Evolutionary conservation across 768 basidiomycete species (phyloP), one percentile per base, ranked within the genome.

Genomic region (Mycena indigotica): DNA sequence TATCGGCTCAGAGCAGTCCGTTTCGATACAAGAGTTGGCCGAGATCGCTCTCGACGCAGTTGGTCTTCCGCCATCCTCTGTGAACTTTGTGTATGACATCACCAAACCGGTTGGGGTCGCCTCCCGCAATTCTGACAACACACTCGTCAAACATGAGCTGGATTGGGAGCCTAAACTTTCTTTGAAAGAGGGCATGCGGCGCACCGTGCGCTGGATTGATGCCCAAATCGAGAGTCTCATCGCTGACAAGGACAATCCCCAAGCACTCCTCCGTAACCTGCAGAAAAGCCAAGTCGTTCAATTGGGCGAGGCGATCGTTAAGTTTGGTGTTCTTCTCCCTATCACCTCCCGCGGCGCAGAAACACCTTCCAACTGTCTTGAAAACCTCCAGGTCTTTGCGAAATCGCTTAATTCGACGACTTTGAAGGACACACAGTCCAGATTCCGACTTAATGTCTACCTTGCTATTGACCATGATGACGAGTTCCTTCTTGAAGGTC

Each of bases 381-480:
- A 65, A 3, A 71, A 78, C 30, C 76, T 86, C 4, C 24, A 52
- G 3, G 39, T 12, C 0, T 86, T 86, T 62, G 75, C 79, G 0
- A 53, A 62, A 19, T 82, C 82, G 3, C 68, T 85, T 16, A 35
- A 65, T 3, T 63, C 65, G 13, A 84, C 85, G 2, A 84, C 84
- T 0, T 75, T 72, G 69, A 64, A 75, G 25, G 81, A 84, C 30
- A 71, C 69, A 0, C 69, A 70, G 4, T 60, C 65, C 0, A 52
- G 70, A 2, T 83, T 75, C 60, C 61, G 64, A 8, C 45, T 79
- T 45, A 75, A 69, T 35, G 66, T 85, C 23, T 86, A 85, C 57
- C 72, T 86, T 23, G 82, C 79, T 2, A 74, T 86, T 41, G 83
- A 85, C 58, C 50, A 73, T 4, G 80, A 81, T 50, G 83, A 85